Evolutionary conservation across 345 rosid genomes (phyloP), one percentile per base, ranked within the genome.

Genomic region (Linum trigynum): DNA sequence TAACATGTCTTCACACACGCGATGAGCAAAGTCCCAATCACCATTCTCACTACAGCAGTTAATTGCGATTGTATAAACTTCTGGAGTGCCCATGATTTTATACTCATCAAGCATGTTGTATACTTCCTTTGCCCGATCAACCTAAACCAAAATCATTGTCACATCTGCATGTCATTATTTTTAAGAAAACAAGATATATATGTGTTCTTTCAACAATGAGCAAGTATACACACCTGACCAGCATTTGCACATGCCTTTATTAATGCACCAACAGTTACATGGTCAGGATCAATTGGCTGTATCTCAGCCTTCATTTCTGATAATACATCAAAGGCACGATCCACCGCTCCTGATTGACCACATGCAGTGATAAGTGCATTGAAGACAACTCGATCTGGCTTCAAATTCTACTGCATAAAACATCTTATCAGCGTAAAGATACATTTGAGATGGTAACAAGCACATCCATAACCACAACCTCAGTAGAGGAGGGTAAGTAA

Each of bases 301-400:
- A 70, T 67, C 81, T 92, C 98, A 35, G 83, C 82, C 63, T 66
- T 77, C 97, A 92, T 92, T 81, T 92, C 98, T 67, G 98, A 85
- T 75, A 92, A 86, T 65, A 90, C 97, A 74, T 92, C 98, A 68
- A 92, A 92, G 71, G 98, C 98, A 70, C 97, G 96, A 78, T 90
- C 94, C 59, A 90, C 98, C 64, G 97, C 98, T 80, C 97, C 97
- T 39, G 90, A 77, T 75, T 90, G 85, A 71, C 94, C 98, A 74
- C 98, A 92, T 69, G 98, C 98, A 60, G 91, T 83, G 61, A 92
- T 92, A 76, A 92, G 97, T 63, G 97, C 96, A 77, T 92, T 92
- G 81, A 90, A 92, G 62, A 92, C 86, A 79, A 92, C 98, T 80
- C 90, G 91, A 82, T 92, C 98, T 78, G 97, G 97, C 85, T 90